These are phyloP conservation scores for Corylus heterophylla DNA, from an alignment of 306 rosid species.

Conservation along the genomic window DNA sequence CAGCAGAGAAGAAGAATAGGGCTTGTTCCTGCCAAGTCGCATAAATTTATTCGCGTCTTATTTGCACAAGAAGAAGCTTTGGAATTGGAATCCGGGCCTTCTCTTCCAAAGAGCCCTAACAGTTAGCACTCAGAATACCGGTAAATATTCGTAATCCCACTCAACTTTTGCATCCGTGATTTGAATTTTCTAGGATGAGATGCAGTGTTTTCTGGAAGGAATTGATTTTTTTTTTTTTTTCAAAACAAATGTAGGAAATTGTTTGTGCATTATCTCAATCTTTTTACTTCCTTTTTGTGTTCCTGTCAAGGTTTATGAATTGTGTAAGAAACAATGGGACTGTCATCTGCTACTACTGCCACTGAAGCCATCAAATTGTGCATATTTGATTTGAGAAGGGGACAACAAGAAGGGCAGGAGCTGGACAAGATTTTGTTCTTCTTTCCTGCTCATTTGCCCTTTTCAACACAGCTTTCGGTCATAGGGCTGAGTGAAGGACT, in stretches of 20 bases:
- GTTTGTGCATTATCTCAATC: background rate
- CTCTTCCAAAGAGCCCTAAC: background rate
- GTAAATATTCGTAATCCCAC: background rate
- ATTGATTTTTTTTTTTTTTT: background rate
- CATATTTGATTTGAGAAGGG: conserved; percentile 85
- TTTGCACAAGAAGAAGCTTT: background rate
- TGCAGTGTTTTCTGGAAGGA: background rate
- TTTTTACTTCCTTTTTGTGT: background rate
- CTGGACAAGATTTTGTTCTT: conserved; percentile 91
- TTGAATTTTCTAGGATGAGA: background rate
- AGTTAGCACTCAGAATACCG: background rate
- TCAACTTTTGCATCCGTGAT: background rate
- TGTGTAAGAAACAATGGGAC: conserved; percentile 51
- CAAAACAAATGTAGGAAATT: background rate
- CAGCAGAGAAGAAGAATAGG: conserved; percentile 4
- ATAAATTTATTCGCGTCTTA: background rate
- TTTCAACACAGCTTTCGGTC: conserved; percentile 80
- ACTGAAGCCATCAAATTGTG: conserved; percentile 66
- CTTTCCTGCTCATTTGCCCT: conserved; percentile 80
- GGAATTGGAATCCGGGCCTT: background rate
- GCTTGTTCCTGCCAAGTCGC: background rate
- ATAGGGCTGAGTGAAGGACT: conserved; percentile 98
- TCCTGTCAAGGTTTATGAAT: conserved; percentile 15
- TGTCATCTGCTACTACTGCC: conserved; percentile 54
- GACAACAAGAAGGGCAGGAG: conserved; percentile 95